phyloP scores from a whole-genome alignment of 768 basidiomycete species.

The Gymnopilus junonius region DNA sequence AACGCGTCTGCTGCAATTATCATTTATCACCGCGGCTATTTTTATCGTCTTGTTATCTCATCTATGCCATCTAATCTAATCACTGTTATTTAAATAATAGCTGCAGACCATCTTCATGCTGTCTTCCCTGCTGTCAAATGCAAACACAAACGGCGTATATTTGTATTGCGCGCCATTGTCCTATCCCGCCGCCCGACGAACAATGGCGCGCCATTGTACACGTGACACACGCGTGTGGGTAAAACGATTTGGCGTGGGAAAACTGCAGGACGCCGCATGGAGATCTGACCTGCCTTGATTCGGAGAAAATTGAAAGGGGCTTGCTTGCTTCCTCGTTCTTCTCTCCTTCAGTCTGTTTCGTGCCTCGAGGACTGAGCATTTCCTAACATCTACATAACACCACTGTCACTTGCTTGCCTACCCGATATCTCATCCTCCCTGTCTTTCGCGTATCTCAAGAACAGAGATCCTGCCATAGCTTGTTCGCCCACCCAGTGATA shows the following conservation, averaged over 20 bases:
- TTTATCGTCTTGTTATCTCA: not conserved
- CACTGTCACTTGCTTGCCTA: not conserved
- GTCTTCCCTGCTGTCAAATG: no score
- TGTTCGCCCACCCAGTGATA: not conserved
- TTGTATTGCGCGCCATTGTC: not conserved
- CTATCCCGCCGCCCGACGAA: not conserved
- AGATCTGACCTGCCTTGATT: not conserved
- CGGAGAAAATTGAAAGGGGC: not conserved
- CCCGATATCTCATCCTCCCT: not conserved
- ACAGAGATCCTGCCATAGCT: no score
- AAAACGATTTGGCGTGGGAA: slow-evolving; percentile 1
- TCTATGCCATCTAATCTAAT: not conserved
- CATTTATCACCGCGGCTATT: not conserved
- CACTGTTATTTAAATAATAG: no score
- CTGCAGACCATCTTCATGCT: no score
- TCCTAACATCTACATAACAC: not conserved
- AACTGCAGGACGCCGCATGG: not conserved
- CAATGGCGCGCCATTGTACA: not conserved
- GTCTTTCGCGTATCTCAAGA: not conserved
- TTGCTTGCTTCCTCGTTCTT: not conserved
- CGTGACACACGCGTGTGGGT: not conserved
- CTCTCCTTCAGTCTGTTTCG: not conserved
- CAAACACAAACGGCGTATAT: not conserved
- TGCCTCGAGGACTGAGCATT: not conserved
- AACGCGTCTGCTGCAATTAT: not conserved